Base-by-base conservation (phyloP, 306 rosid genomes). In the Comarum palustre region DNA sequence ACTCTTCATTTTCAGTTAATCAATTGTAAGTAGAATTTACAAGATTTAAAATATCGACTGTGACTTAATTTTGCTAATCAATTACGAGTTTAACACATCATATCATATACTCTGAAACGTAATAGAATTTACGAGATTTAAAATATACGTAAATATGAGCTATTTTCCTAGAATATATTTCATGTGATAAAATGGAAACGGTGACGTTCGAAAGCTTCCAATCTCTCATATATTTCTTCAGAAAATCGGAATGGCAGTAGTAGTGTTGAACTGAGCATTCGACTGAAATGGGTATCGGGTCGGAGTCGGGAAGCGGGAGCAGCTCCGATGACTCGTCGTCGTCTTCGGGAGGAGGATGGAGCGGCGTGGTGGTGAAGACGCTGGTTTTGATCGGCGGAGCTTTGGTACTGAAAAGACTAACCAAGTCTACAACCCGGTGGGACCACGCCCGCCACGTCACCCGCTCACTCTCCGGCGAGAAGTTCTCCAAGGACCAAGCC, bases 341-440 rank as follows among this genome's bases (percentile, higher is more conserved):
- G 52, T 47, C 71, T 5, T 34, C 70, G 5, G 64, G 45, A 17
- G 69, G 75, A 6, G 97, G 90, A 34, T 87, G 90, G 93, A 69
- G 84, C 81, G 72, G 84, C 82, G 69, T 91, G 61, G 88, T 89
- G 17, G 64, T 84, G 52, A 95, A 95, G 80, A 82, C 89, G 55
- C 71, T 95, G 55, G 65, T 95, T 11, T 83, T 95, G 36, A 69
- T 95, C 10, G 99, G 99, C 22, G 97, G 99, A 15, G 97, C 93
- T 24, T 84, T 95, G 41, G 82, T 95, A 79, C 86, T 95, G 5
- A 95, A 91, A 58, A 91, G 94, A 14, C 91, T 95, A 31, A 88
- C 93, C n/a, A 95, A 91, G 86, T 88, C 99, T 79, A 95, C 99
- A 66, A 91, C 99, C 8, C 97, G 99, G 47, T 87, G 99, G 97